Base-by-base conservation (phyloP, 345 rosid genomes). In the Gynandropsis gynandra region DNA sequence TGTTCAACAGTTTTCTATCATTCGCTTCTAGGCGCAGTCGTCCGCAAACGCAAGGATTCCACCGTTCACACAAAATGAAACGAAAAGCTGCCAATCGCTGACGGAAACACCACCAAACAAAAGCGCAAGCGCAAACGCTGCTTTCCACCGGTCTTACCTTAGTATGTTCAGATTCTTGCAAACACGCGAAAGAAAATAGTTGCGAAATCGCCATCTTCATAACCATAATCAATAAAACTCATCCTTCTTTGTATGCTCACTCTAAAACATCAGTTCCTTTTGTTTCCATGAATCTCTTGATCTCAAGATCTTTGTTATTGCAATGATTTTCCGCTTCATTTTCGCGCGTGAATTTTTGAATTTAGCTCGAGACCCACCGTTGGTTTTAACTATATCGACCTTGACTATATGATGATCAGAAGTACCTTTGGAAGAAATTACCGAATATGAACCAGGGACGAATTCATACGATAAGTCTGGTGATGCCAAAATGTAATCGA, bases 341-440 rank as follows among this genome's bases (percentile, higher is more conserved):
- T 80, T 77, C 52, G 49, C 39, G 43, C 47, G 55, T 5, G 42
- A 47, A 50, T 49, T 54, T 11, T 32, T 54, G 43, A 51, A 60
- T 54, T 54, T 77, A 44, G 48, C 74, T 27, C 56, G 64, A 51
- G 53, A 16, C 43, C 45, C 58, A 20, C 63, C 64, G 16, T 65
- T 36, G 18, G 39, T 65, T 61, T 63, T 72, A 21, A 57, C 70
- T n/a, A 90, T 42, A 31, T 90, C 95, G 6, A 68, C 98, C 72
- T 84, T 80, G 43, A 87, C 96, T 44, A 90, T 83, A 64, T 90
- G 98, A 54, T 87, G 98, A 78, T 90, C 95, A 15, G 96, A 90
- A 4, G 96, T 87, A 14, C 95, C 95, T 65, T 90, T 79, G 4
- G 98, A 86, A 38, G 95, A 87, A 19, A 86, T 47, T 27, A 84